These are phyloP conservation scores for Mortierella sp. DNA, from an alignment of 371 early-diverging fungal species.

Conservation along the genomic window DNA sequence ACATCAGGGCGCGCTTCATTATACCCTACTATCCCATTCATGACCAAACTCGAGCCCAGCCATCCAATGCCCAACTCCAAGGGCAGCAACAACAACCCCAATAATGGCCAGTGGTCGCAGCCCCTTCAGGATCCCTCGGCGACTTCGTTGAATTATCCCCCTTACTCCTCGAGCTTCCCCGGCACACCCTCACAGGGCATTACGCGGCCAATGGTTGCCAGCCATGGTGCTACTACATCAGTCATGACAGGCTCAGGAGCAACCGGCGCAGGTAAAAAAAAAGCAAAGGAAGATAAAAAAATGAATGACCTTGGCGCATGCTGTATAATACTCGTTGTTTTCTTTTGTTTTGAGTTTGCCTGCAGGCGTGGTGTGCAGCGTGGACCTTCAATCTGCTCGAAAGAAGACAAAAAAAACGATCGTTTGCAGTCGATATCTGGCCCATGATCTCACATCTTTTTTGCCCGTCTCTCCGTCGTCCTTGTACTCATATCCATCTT, in stretches of 20 bases:
- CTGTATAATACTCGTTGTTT: background rate
- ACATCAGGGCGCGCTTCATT: background rate
- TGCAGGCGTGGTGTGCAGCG: constrained; percentile 1
- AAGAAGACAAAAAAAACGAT: constrained; percentile 4
- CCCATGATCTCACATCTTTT: constrained; percentile 14
- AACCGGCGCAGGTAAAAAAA: constrained; percentile 28
- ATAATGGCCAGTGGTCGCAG: constrained; percentile 38
- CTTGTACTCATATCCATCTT: background rate
- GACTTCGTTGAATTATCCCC: constrained; percentile 32
- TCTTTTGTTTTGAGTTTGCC: background rate
- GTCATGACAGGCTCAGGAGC: constrained; percentile 30
- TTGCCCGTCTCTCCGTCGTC: background rate
- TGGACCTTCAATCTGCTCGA: constrained; percentile 15
- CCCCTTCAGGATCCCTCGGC: constrained; percentile 39
- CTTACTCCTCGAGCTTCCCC: constrained; percentile 42
- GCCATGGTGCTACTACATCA: constrained; percentile 17
- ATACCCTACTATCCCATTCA: constrained; percentile 19
- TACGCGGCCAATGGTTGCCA: constrained; percentile 15
- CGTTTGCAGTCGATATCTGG: background rate
- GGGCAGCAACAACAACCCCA: constrained; percentile 13
- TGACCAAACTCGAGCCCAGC: constrained; percentile 40
- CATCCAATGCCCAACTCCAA: constrained; percentile 37
- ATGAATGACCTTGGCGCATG: background rate
- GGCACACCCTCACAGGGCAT: constrained; percentile 24
- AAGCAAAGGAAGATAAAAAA: background rate